A percentile compares a stretch with the other conserved stretches of the same genome.
Conservation (phyloP, 495 filamentous ascomycete species). For the Parachaetomium inaequale region DNA sequence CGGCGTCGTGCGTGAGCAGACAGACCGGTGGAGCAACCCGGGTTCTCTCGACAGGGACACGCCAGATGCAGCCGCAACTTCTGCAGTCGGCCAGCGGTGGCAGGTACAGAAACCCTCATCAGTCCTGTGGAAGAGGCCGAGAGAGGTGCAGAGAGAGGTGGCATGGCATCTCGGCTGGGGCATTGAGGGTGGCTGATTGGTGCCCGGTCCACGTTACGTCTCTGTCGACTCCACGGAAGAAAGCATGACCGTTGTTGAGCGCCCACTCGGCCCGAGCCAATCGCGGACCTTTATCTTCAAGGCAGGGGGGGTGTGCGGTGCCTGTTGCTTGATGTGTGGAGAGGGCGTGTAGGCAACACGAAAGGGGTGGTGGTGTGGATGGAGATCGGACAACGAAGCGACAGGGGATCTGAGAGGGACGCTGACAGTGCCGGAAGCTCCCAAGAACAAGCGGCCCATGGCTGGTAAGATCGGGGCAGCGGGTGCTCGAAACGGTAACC, state of each 20-base stretch:
- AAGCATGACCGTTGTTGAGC: slow-evolving; percentile 49
- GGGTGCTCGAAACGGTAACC: slow-evolving; percentile 12
- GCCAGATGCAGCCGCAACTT: slow-evolving; percentile 19
- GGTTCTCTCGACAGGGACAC: slow-evolving; percentile 13
- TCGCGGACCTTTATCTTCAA: slow-evolving; percentile 29
- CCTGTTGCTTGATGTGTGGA: slow-evolving; percentile 21
- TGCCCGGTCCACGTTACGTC: slow-evolving; percentile 41
- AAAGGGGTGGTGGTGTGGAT: slow-evolving; percentile 23
- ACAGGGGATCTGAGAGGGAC: slow-evolving; percentile 14
- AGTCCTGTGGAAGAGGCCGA: slow-evolving; percentile 25
- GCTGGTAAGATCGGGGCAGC: slow-evolving; percentile 17
- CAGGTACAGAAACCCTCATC: slow-evolving; percentile 13
- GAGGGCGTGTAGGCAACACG: slow-evolving; percentile 7
- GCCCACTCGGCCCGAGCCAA: slow-evolving; percentile 38
- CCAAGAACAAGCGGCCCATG: slow-evolving; percentile 7
- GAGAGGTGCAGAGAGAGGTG: slow-evolving; percentile 22
- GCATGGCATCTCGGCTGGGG: slow-evolving; percentile 44
- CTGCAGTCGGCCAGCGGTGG: slow-evolving; percentile 13
- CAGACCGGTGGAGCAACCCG: slow-evolving; percentile 9
- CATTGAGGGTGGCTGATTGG: slow-evolving; percentile 41
- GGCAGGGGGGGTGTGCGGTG: slow-evolving; percentile 33
- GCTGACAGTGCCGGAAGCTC: slow-evolving; percentile 11
- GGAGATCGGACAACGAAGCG: slow-evolving; percentile 29
- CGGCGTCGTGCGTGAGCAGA: background rate
- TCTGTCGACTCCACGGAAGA: slow-evolving; percentile 44